Conservation (phyloP, 768 basidiomycete genomes). For the Mrakia hoshinonis region DNA sequence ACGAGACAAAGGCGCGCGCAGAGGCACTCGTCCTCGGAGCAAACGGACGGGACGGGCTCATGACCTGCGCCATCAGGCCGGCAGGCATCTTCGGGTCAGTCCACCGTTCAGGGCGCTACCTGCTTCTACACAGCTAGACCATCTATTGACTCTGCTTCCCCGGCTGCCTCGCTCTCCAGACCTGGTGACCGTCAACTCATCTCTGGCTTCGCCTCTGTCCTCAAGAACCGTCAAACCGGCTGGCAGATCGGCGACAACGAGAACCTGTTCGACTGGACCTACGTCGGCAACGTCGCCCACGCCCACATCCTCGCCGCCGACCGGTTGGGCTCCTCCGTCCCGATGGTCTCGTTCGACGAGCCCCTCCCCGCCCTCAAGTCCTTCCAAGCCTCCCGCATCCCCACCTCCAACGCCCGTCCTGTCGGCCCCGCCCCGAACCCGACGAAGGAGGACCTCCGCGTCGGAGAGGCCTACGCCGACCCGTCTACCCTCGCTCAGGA, state of each 20-base stretch:
- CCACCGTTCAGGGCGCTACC: not conserved
- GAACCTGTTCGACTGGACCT: slow-evolving; percentile 93
- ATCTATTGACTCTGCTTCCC: not conserved
- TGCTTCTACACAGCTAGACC: not conserved
- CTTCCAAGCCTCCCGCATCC: slow-evolving; percentile 57
- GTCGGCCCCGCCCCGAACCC: slow-evolving; percentile 68
- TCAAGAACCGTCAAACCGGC: slow-evolving; percentile 71
- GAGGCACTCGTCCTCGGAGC: slow-evolving; percentile 74
- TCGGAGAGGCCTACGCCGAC: slow-evolving; percentile 45
- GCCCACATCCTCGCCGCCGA: slow-evolving; percentile 92
- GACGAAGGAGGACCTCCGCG: slow-evolving; percentile 42
- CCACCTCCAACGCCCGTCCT: slow-evolving; percentile 70
- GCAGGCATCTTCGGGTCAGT: slow-evolving; percentile 91
- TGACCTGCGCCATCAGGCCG: slow-evolving; percentile 83
- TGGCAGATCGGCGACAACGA: slow-evolving; percentile 90
- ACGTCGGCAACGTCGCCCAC: slow-evolving; percentile 88
- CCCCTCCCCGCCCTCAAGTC: slow-evolving; percentile 60
- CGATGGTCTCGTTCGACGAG: slow-evolving; percentile 31
- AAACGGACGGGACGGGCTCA: slow-evolving; percentile 71
- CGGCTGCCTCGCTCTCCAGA: not conserved
- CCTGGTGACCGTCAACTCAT: slow-evolving; percentile 86
- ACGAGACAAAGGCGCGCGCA: slow-evolving; percentile 83
- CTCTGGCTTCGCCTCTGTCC: slow-evolving; percentile 66
- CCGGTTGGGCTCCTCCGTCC: slow-evolving; percentile 48
- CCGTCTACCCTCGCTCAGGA: slow-evolving; percentile 41